Evolutionary conservation across 306 rosid genomes (phyloP).

Genomic region (Quercus ilex): DNA sequence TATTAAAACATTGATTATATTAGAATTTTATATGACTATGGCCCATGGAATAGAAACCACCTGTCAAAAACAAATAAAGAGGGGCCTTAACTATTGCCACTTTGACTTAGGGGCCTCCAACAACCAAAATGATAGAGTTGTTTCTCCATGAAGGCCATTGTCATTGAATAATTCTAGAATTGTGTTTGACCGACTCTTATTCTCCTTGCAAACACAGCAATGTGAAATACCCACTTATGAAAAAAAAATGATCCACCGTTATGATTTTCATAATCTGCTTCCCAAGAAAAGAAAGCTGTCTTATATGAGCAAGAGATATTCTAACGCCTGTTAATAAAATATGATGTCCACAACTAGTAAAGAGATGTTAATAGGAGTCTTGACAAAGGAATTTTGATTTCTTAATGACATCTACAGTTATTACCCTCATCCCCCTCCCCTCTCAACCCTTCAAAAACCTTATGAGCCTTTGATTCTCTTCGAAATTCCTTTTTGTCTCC

Average conservation of each 20-base stretch:
- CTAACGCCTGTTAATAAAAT: background rate
- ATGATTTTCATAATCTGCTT: background rate
- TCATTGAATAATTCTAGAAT: background rate
- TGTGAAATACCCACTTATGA: background rate
- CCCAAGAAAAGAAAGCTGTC: background rate
- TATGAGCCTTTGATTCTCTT: background rate
- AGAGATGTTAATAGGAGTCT: background rate
- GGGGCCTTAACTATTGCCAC: background rate
- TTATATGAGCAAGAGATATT: background rate
- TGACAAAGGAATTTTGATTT: background rate
- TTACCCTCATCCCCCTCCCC: background rate
- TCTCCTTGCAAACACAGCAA: background rate
- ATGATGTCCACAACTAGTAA: background rate
- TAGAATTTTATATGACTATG: background rate
- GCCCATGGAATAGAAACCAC: background rate
- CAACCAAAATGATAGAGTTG: background rate
- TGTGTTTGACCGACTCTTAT: background rate
- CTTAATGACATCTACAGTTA: background rate
- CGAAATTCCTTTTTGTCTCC: background rate
- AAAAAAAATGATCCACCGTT: background rate
- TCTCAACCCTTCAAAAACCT: background rate
- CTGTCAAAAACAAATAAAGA: background rate
- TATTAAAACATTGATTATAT: background rate
- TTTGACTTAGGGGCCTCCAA: background rate
- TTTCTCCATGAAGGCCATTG: background rate